Conservation (phyloP, 345 rosid species). For the Corchorus olitorius region DNA sequence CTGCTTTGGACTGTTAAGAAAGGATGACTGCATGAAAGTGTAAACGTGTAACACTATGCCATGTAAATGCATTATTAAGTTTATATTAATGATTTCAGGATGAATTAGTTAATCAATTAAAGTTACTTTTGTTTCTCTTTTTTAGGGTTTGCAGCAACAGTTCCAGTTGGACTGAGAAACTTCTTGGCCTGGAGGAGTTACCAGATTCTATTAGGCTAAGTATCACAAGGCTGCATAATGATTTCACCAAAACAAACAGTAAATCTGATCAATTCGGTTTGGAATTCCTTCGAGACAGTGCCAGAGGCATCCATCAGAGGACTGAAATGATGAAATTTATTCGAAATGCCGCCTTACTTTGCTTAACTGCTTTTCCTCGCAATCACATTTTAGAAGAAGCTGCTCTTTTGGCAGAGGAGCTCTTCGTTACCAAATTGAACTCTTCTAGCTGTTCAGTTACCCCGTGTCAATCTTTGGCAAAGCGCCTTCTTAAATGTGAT, state of each 20-base stretch:
- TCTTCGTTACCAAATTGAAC: slow-evolving; percentile 55
- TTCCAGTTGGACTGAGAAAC: slow-evolving; percentile 78
- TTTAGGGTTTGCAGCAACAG: slow-evolving; percentile 76
- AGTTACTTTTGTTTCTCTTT: neutral
- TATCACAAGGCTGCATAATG: slow-evolving; percentile 52
- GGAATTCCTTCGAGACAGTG: slow-evolving; percentile 50
- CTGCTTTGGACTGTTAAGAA: slow-evolving; percentile 3
- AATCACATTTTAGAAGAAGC: slow-evolving; percentile 81
- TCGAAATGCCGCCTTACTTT: slow-evolving; percentile 78
- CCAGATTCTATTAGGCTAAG: slow-evolving; percentile 53
- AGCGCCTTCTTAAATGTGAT: slow-evolving; percentile 84
- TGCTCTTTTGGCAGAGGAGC: slow-evolving; percentile 87
- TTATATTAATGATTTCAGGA: slow-evolving; percentile 9
- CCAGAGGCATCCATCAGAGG: slow-evolving; percentile 44
- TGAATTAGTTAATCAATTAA: neutral
- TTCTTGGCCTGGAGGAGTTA: slow-evolving; percentile 59
- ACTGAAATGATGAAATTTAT: slow-evolving; percentile 76
- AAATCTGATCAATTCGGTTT: slow-evolving; percentile 38
- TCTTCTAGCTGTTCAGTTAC: slow-evolving; percentile 56
- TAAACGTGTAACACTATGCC: neutral
- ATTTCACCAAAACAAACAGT: slow-evolving; percentile 33
- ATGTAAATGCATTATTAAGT: neutral
- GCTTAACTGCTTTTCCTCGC: slow-evolving; percentile 78
- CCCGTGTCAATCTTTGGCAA: slow-evolving; percentile 83
- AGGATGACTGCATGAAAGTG: slow-evolving; percentile 10